phyloP scores from a whole-genome alignment of 805 yeast genomes.

The Teunomyces aglyptinius region DNA sequence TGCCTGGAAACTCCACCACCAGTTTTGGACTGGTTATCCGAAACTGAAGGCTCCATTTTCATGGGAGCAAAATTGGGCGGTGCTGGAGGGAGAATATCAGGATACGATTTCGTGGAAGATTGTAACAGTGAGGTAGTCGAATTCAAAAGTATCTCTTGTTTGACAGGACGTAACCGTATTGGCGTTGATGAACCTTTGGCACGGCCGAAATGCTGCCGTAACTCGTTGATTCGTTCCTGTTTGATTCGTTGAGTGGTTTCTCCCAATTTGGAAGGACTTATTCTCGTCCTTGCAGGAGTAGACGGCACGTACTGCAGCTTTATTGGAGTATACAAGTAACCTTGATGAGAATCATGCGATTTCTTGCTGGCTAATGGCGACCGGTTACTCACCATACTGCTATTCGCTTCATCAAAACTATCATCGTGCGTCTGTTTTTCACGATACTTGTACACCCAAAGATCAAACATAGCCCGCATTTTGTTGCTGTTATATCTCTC shows the following conservation, averaged over 20 bases:
- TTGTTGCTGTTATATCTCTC: constrained; percentile 31
- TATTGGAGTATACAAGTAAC: constrained; percentile 35
- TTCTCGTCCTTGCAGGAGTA: constrained; percentile 25
- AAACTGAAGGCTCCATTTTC: not conserved
- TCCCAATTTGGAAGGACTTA: constrained; percentile 37
- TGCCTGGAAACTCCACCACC: constrained; percentile 27
- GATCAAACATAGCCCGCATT: constrained; percentile 30
- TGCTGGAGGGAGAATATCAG: constrained; percentile 16
- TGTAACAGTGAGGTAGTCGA: constrained; percentile 6
- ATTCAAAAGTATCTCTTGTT: not conserved
- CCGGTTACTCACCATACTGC: constrained; percentile 22
- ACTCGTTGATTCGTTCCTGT: constrained; percentile 32
- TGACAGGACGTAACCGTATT: not conserved
- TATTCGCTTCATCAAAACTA: constrained; percentile 15
- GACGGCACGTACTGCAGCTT: constrained; percentile 21
- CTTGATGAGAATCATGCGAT: constrained; percentile 5
- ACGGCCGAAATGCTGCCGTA: constrained; percentile 30
- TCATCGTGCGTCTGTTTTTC: constrained; percentile 9
- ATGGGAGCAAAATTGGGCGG: constrained; percentile 20
- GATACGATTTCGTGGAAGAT: constrained; percentile 4
- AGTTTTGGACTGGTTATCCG: constrained; percentile 9
- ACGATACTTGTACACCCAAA: constrained; percentile 33
- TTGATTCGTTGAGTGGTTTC: constrained; percentile 38
- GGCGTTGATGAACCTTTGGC: constrained; percentile 19
- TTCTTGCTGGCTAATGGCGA: constrained; percentile 33